Conservation (phyloP, 1,284 basidiomycete species). For the Leccinum pseudoinsigne region DNA sequence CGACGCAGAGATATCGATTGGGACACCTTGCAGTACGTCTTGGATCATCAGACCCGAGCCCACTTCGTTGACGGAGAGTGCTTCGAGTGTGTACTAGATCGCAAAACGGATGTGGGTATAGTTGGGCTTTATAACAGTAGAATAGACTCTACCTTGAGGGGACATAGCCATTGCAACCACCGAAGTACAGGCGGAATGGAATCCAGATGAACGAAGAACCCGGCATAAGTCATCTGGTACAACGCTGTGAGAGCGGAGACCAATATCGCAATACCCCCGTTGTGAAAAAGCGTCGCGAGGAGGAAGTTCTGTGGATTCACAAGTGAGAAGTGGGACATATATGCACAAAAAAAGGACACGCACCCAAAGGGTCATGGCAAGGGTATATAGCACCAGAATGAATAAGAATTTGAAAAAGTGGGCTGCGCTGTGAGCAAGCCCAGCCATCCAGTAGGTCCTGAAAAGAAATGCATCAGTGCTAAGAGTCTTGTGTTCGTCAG, state of each 20-base stretch:
- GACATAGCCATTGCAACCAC: conserved; percentile 82
- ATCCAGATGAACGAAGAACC: conserved; percentile 82
- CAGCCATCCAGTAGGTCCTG: conserved; percentile 92
- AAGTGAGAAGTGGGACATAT: background rate
- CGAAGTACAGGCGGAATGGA: conserved; percentile 81
- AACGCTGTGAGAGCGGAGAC: conserved; percentile 74
- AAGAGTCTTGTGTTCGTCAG: background rate
- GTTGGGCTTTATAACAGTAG: background rate
- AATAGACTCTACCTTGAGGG: conserved; percentile 44
- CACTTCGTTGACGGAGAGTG: conserved; percentile 87
- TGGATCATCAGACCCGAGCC: conserved; percentile 80
- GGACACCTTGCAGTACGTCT: conserved; percentile 80
- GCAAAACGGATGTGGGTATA: conserved; percentile 41
- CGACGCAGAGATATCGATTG: conserved; percentile 72
- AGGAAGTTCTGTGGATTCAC: conserved; percentile 75
- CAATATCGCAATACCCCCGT: conserved; percentile 88
- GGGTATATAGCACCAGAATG: conserved; percentile 72
- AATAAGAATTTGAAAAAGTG: conserved; percentile 84
- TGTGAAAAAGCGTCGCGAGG: conserved; percentile 75
- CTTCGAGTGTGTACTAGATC: conserved; percentile 74
- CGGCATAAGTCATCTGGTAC: conserved; percentile 84
- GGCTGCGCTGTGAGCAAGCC: conserved; percentile 66
- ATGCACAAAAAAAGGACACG: conserved; percentile 32
- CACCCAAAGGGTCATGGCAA: conserved; percentile 84
- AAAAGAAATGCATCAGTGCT: conserved; percentile 19